These are phyloP conservation scores for Colletotrichum tabaci DNA, from an alignment of 2,329 filamentous ascomycete species.

Conservation along the genomic window DNA sequence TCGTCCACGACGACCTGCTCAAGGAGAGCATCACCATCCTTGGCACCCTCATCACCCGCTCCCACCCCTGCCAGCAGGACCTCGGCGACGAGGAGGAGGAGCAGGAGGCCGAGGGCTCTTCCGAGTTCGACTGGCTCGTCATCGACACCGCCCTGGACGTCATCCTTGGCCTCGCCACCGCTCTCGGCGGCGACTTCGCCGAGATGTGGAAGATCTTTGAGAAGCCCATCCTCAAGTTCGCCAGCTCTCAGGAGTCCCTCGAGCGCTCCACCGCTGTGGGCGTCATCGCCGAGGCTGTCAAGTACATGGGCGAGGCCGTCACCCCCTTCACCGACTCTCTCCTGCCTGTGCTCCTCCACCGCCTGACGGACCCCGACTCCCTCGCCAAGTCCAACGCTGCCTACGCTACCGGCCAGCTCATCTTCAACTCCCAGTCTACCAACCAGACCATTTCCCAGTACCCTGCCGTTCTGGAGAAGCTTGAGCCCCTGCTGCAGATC, in stretches of 20 bases:
- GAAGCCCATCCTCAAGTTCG: conserved; percentile 90
- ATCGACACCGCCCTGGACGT: conserved; percentile 96
- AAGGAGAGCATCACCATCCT: conserved; percentile 84
- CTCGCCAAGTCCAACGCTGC: conserved; percentile 97
- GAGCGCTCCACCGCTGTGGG: conserved; percentile 94
- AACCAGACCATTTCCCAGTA: conserved; percentile 80
- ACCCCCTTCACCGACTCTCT: conserved; percentile 85
- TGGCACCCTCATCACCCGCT: conserved; percentile 85
- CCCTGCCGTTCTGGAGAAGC: conserved; percentile 83
- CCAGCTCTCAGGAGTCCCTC: conserved; percentile 86
- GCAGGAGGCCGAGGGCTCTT: conserved; percentile 81
- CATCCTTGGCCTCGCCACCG: conserved; percentile 85
- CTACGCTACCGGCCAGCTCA: conserved; percentile 89
- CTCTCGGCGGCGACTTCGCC: conserved; percentile 84
- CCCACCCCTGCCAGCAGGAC: conserved; percentile 94
- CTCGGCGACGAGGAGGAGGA: conserved; percentile 86
- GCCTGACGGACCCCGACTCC: conserved; percentile 88
- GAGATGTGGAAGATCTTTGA: conserved; percentile 97
- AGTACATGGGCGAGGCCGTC: conserved; percentile 85
- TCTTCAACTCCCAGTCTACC: conserved; percentile 84
- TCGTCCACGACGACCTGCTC: conserved; percentile 80
- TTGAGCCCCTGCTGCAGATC: conserved; percentile 87
- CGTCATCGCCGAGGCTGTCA: conserved; percentile 91
- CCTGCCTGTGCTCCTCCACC: conserved; percentile 86
- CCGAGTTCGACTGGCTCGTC: conserved; percentile 97